phyloP scores from a whole-genome alignment of 148 eudicot genomes.

The Bassia scoparia region DNA sequence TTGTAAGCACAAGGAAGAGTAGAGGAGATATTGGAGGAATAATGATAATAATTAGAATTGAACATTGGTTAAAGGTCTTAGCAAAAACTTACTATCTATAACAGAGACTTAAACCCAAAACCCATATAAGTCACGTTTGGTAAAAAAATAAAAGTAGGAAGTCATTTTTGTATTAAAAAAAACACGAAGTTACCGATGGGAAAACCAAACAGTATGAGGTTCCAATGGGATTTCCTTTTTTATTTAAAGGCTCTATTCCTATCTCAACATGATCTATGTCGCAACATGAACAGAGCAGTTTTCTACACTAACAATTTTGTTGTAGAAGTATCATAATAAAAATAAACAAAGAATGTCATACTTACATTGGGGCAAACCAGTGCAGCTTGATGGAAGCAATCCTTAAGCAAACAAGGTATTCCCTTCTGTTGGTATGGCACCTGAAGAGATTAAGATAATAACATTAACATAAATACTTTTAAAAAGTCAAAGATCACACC shows the following conservation, averaged over 20 bases:
- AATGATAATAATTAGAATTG: too few relatives aligned
- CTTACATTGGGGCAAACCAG: conserved; percentile 88
- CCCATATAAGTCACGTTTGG: too few relatives aligned
- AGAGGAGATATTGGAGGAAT: too few relatives aligned
- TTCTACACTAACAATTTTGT: neutral
- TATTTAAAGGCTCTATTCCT: neutral
- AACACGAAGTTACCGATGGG: too few relatives aligned
- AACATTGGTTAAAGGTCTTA: too few relatives aligned
- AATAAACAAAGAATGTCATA: conserved; percentile 20
- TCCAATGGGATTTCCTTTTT: too few relatives aligned
- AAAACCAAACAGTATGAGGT: too few relatives aligned
- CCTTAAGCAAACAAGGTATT: conserved; percentile 79
- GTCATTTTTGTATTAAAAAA: too few relatives aligned
- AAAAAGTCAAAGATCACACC: neutral
- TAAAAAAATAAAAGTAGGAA: too few relatives aligned
- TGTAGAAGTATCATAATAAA: neutral
- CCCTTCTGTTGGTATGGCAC: conserved; percentile 98
- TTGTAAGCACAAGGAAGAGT: too few relatives aligned
- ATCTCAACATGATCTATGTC: neutral
- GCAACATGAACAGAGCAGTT: conserved; percentile 4
- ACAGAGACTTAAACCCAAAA: too few relatives aligned
- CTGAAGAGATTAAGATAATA: conserved; percentile 33
- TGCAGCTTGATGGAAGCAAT: conserved; percentile 75
- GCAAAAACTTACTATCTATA: too few relatives aligned
- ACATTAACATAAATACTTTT: neutral